phyloP scores from a whole-genome alignment of 306 rosid species.

The Sindora glabra region DNA sequence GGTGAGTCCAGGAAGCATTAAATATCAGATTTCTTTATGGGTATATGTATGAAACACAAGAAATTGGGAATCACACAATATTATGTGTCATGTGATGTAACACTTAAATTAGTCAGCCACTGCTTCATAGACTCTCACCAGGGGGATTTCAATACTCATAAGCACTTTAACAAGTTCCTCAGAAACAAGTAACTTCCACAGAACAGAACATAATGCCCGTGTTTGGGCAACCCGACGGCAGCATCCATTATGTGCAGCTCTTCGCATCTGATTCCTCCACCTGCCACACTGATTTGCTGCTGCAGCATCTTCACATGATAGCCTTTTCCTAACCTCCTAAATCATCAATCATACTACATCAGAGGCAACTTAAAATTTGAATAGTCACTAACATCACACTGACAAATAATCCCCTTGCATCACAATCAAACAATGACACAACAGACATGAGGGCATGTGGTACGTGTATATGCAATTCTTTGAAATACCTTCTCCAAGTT shows the following conservation, averaged over 20 bases:
- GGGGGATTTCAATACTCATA: conserved; percentile 57
- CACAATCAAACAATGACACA: neutral
- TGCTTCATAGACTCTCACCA: conserved; percentile 44
- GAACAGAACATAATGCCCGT: conserved; percentile 72
- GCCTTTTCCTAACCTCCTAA: conserved; percentile 84
- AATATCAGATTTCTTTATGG: neutral
- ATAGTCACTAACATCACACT: conserved; percentile 8
- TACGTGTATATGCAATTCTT: neutral
- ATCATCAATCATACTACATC: conserved; percentile 19
- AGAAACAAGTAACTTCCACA: conserved; percentile 85
- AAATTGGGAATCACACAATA: no score
- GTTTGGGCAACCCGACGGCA: conserved; percentile 93
- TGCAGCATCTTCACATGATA: conserved; percentile 71
- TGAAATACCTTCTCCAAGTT: conserved; percentile 83
- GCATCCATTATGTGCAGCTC: conserved; percentile 95
- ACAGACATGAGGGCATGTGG: neutral
- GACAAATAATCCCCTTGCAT: neutral
- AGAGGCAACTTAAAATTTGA: neutral
- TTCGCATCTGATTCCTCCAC: conserved; percentile 96
- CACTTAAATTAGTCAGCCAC: no score
- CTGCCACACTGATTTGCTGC: conserved; percentile 75
- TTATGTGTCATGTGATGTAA: no score
- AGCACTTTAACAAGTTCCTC: conserved; percentile 76
- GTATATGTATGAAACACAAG: neutral
- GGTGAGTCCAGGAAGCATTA: conserved; percentile 2